These are phyloP conservation scores for Rhodotorula mucilaginosa DNA, from an alignment of 1,284 basidiomycete genomes.

Conservation along the genomic window DNA sequence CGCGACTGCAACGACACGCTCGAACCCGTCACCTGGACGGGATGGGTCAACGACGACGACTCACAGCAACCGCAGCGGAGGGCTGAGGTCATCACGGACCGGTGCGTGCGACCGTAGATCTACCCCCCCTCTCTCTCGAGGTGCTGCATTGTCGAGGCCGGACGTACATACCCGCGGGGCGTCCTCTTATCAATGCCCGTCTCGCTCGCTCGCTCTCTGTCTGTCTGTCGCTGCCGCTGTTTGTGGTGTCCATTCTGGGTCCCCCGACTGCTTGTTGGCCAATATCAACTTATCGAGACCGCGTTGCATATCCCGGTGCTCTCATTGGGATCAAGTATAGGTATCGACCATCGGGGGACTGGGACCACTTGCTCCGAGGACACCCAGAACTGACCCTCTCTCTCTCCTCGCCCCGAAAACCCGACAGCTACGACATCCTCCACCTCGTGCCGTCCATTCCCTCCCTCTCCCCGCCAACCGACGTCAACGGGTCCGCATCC, in stretches of 20 bases:
- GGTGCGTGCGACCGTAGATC: background rate
- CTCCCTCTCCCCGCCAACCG: background rate
- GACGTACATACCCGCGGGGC: too few species aligned
- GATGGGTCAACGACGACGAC: constrained; percentile 13
- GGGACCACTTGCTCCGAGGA: background rate
- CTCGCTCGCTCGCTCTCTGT: too few species aligned
- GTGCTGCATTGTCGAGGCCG: background rate
- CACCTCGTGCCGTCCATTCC: constrained; percentile 26
- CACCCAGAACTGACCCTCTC: background rate
- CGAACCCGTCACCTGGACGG: background rate
- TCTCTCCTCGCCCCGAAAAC: background rate
- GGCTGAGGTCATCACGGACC: constrained; percentile 26
- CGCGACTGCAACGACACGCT: background rate
- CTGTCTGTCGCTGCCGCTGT: too few species aligned
- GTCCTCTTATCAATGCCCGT: too few species aligned
- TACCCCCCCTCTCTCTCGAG: too few species aligned
- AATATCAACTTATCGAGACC: too few species aligned
- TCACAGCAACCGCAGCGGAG: background rate
- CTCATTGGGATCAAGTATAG: too few species aligned
- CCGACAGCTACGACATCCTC: constrained; percentile 36
- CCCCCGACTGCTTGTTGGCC: too few species aligned
- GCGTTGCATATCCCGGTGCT: too few species aligned
- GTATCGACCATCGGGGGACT: background rate
- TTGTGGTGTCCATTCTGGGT: too few species aligned
- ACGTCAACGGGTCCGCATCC: background rate